These are phyloP conservation scores for Colletotrichum euphorbiae DNA, from an alignment of 2,329 filamentous ascomycete species.

Conservation along the genomic window DNA sequence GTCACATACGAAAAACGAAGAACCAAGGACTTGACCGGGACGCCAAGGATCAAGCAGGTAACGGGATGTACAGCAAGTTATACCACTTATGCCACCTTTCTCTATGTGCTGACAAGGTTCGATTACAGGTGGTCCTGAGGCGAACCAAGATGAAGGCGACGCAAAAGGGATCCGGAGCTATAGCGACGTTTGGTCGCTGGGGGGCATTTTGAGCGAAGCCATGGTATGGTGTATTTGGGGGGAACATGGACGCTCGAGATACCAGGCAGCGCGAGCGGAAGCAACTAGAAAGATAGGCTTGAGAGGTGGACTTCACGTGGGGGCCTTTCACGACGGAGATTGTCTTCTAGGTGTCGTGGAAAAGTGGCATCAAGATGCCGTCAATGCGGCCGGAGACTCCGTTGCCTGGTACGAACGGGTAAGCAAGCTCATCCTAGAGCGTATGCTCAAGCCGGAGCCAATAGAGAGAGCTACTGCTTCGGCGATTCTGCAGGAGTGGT, in stretches of 20 bases:
- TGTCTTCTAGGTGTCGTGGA: neutral
- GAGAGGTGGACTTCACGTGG: neutral
- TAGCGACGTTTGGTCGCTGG: neutral
- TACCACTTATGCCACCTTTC: neutral
- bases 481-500: neutral
- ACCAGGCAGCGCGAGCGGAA: neutral
- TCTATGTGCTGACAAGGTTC: neutral
- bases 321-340: neutral
- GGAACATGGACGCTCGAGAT: neutral
- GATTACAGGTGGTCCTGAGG: neutral
- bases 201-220: neutral
- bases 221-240: neutral
- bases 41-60: neutral
- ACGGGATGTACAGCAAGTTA: conserved; percentile 13
- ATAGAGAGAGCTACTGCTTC: neutral
- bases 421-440: neutral
- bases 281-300: neutral
- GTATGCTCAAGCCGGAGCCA: neutral
- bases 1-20: neutral
- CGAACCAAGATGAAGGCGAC: neutral
- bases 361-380: neutral
- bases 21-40: neutral
- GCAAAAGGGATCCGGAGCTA: neutral
- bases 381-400: neutral
- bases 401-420: neutral